Percentiles rank a stretch among this genome's conserved stretches.
phyloP scores from a whole-genome alignment of 441 rosid genomes.

The Populus hybrid region DNA sequence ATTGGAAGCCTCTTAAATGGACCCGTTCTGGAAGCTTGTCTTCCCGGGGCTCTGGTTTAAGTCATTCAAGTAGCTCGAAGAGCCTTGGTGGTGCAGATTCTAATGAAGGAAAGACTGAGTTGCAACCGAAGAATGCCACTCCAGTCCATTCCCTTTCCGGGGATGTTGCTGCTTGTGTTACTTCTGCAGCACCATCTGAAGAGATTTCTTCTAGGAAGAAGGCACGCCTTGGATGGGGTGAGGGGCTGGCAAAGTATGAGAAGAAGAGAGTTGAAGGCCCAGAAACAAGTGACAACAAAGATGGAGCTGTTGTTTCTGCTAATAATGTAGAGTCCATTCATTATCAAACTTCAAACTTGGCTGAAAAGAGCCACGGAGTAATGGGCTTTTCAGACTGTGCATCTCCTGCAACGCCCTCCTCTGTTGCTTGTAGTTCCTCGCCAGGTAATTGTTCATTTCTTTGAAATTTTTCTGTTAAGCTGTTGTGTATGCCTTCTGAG shows the following conservation, averaged over 20 bases:
- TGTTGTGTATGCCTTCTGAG: neutral
- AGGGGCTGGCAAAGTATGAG: conserved; percentile 96
- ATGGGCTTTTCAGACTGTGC: conserved; percentile 57
- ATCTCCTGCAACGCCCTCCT: conserved; percentile 92
- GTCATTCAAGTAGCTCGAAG: conserved; percentile 91
- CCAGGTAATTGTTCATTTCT: conserved; percentile 47
- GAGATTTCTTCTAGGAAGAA: conserved; percentile 72
- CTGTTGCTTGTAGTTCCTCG: conserved; percentile 88
- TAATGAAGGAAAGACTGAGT: conserved; percentile 53
- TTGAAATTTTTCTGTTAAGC: neutral
- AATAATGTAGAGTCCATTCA: conserved; percentile 41
- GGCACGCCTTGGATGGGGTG: conserved; percentile 97
- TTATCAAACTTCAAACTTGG: conserved; percentile 43
- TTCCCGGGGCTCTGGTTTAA: conserved; percentile 82
- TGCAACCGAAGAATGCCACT: conserved; percentile 43
- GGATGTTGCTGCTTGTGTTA: conserved; percentile 56
- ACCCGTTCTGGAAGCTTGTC: conserved; percentile 77
- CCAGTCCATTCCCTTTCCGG: conserved; percentile 25
- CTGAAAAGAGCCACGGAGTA: conserved; percentile 66
- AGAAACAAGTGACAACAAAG: conserved; percentile 27
- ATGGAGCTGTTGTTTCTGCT: conserved; percentile 34
- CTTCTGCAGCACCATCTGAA: conserved; percentile 50
- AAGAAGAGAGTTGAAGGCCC: conserved; percentile 85
- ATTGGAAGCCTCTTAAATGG: conserved; percentile 84
- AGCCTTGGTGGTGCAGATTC: conserved; percentile 79